Evolutionary conservation across 2,329 filamentous ascomycete genomes (phyloP).

Genomic region (Aschersonia sp.): DNA sequence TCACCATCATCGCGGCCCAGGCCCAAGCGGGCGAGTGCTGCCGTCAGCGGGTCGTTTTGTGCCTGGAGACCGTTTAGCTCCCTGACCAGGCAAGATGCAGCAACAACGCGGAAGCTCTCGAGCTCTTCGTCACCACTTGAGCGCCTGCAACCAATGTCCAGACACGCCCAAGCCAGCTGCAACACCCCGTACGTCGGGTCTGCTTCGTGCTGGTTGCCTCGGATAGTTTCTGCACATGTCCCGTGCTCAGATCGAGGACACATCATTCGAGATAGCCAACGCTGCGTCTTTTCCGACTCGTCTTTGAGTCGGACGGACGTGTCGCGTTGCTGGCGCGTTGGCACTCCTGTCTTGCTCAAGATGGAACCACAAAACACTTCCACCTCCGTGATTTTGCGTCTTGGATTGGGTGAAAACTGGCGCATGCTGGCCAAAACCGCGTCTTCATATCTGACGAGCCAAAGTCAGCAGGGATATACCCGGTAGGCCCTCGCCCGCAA

Average conservation of each 20-base stretch:
- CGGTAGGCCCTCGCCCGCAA: slow-evolving; percentile 2
- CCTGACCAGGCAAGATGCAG: slow-evolving; percentile 19
- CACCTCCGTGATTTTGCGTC: slow-evolving; percentile 28
- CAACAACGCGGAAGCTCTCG: slow-evolving; percentile 22
- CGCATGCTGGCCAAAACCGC: slow-evolving; percentile 24
- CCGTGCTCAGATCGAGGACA: slow-evolving; percentile 4
- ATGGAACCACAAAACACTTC: slow-evolving; percentile 43
- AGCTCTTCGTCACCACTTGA: slow-evolving; percentile 6
- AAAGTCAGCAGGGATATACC: too few species aligned
- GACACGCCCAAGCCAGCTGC: slow-evolving; percentile 20
- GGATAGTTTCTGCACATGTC: not conserved
- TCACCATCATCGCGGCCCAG: too few species aligned
- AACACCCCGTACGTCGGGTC: slow-evolving; percentile 9
- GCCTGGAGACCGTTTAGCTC: slow-evolving; percentile 7
- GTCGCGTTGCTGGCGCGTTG: slow-evolving; percentile 36
- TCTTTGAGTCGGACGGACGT: slow-evolving; percentile 35
- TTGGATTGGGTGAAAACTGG: slow-evolving; percentile 30
- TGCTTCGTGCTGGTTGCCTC: slow-evolving; percentile 2
- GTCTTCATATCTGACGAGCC: slow-evolving; percentile 27
- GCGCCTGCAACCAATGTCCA: slow-evolving; percentile 11
- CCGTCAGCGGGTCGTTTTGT: not conserved
- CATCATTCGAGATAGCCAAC: slow-evolving; percentile 22
- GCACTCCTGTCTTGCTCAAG: slow-evolving; percentile 32
- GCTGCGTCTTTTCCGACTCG: slow-evolving; percentile 31
- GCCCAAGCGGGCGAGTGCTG: too few species aligned